Percentiles rank a stretch among this genome's conserved stretches.
phyloP scores from a whole-genome alignment of 2,329 filamentous ascomycete genomes.

The Sporothrix brasiliensis region DNA sequence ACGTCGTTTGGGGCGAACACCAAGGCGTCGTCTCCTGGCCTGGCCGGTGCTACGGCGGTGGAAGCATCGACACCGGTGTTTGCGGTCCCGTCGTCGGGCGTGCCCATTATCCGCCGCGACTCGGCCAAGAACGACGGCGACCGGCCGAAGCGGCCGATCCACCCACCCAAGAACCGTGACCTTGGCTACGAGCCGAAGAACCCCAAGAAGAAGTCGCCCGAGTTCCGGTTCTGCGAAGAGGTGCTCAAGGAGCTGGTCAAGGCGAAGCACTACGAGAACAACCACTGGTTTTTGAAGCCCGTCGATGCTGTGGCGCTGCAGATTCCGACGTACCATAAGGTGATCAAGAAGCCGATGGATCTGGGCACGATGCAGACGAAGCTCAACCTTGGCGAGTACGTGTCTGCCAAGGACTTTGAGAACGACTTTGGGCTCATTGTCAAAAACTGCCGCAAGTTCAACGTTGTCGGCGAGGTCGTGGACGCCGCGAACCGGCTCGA shows the following conservation, averaged over 20 bases:
- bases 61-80: constrained; percentile 53
- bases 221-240: constrained; percentile 87
- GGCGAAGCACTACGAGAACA: constrained; percentile 67
- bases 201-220: constrained; percentile 85
- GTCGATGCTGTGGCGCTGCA: constrained; percentile 93
- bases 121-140: constrained; percentile 75
- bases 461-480: constrained; percentile 48
- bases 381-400: constrained; percentile 76
- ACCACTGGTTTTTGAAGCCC: constrained; percentile 75
- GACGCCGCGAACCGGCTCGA: constrained; percentile 71
- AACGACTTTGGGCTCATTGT: constrained; percentile 81
- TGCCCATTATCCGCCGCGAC: constrained; percentile 82
- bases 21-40: constrained; percentile 38
- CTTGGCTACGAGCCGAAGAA: constrained; percentile 82
- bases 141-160: constrained; percentile 89
- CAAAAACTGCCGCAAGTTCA: constrained; percentile 90
- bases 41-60: constrained; percentile 46
- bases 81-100: constrained; percentile 74
- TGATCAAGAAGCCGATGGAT: constrained; percentile 98
- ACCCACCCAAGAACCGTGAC: constrained; percentile 87
- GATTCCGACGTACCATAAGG: constrained; percentile 88
- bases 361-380: constrained; percentile 78
- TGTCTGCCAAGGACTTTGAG: constrained; percentile 81
- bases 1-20: constrained; percentile 4
- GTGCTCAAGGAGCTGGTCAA: constrained; percentile 78